Conservation (phyloP, 176 grass and related monocot species). For the Puccinellia tenuiflora region DNA sequence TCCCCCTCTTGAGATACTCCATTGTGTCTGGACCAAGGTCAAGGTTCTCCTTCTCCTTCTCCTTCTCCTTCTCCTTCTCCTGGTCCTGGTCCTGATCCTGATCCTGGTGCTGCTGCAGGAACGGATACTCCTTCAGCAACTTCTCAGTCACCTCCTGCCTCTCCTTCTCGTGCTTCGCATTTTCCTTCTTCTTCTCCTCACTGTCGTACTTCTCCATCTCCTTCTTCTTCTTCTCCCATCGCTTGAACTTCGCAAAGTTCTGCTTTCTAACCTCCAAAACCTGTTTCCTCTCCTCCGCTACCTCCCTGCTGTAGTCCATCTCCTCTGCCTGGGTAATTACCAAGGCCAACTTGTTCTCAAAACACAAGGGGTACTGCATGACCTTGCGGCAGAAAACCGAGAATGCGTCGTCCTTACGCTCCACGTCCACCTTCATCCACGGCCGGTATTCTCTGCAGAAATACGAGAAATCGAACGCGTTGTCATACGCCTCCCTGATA, state of each 20-base stretch:
- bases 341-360: neutral
- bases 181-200: too few species aligned
- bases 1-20: neutral
- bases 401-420: neutral
- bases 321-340: neutral
- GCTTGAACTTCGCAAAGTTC: neutral
- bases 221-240: neutral
- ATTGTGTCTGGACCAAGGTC: neutral
- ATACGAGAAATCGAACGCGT: too few species aligned
- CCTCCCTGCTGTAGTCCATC: neutral
- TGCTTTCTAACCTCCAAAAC: accelerated
- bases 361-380: neutral
- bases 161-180: too few species aligned
- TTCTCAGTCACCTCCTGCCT: too few species aligned
- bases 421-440: too few species aligned
- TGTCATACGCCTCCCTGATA: too few species aligned
- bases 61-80: neutral
- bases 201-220: neutral
- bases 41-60: neutral
- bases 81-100: too few species aligned
- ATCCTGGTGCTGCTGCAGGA: too few species aligned
- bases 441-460: too few species aligned
- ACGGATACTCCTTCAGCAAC: neutral
- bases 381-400: neutral
- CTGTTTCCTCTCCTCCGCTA: neutral